These are phyloP conservation scores for Vaccinium macrocarpon DNA, from an alignment of 148 eudicot genomes.

Conservation along the genomic window DNA sequence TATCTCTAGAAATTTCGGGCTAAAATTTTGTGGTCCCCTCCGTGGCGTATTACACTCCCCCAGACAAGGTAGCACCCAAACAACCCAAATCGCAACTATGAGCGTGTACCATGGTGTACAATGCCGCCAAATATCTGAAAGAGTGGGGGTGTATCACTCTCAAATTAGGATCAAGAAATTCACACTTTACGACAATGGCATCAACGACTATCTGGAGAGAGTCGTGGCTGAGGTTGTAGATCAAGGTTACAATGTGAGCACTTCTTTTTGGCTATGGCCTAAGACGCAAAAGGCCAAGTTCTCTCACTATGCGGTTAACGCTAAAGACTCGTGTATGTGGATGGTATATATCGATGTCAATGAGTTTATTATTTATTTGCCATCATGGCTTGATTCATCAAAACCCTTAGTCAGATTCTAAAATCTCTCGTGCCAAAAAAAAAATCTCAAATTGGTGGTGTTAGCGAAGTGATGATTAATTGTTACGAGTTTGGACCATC, in stretches of 20 bases:
- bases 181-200: conserved; percentile 63
- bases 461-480: conserved; percentile 44
- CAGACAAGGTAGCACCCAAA: conserved; percentile 23
- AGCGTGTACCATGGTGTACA: conserved; percentile 76
- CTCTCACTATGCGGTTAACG: conserved; percentile 49
- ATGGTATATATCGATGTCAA: conserved; percentile 59
- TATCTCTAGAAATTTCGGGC: conserved; percentile 37
- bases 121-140: conserved; percentile 49
- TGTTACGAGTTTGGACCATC: conserved; percentile 84
- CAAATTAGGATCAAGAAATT: conserved; percentile 57
- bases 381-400: conserved; percentile 30
- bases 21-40: conserved; percentile 41
- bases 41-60: conserved; percentile 36
- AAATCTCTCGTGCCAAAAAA: conserved; percentile 18
- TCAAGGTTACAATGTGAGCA: conserved; percentile 45
- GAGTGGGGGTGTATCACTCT: conserved; percentile 71
- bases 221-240: conserved; percentile 32
- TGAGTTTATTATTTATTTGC: conserved; percentile 56
- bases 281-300: conserved; percentile 81
- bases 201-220: conserved; percentile 42
- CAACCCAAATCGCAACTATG: conserved; percentile 40
- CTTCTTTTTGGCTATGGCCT: conserved; percentile 66
- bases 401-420: conserved; percentile 27
- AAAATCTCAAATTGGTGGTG: background rate
- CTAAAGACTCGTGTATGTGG: conserved; percentile 48